Percentiles rank a stretch among this genome's conserved stretches.
These are phyloP conservation scores for Ascosphaera acerosa DNA, from an alignment of 2,329 filamentous ascomycete genomes.

Conservation along the genomic window DNA sequence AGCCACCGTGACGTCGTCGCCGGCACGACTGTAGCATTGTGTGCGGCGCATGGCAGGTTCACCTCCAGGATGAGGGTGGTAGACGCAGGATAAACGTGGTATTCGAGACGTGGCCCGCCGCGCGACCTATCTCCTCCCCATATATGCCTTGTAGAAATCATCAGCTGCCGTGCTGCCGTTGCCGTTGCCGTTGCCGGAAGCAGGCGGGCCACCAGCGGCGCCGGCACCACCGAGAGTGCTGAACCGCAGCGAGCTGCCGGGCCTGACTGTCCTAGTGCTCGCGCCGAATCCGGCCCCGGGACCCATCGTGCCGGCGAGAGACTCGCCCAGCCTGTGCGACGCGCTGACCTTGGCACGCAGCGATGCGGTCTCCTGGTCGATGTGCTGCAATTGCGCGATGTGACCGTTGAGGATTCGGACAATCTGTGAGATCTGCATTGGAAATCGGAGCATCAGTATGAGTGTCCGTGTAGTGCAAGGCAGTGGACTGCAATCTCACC, in stretches of 20 bases:
- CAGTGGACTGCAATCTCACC: conserved; percentile 27
- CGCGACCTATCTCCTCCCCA: conserved; percentile 37
- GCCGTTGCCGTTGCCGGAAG: conserved; percentile 15
- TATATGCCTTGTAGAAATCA: conserved; percentile 75
- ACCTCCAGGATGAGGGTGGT: too few relatives aligned
- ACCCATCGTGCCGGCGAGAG: conserved; percentile 26
- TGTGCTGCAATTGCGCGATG: conserved; percentile 73
- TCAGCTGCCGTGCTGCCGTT: conserved; percentile 50
- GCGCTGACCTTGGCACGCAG: conserved; percentile 60
- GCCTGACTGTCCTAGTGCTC: conserved; percentile 15
- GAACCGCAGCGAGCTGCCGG: conserved; percentile 8
- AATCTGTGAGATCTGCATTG: conserved; percentile 59
- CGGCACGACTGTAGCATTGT: too few relatives aligned
- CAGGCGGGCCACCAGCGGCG: conserved; percentile 22
- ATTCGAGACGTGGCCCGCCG: too few relatives aligned
- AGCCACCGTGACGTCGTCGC: too few relatives aligned
- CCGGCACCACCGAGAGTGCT: conserved; percentile 9
- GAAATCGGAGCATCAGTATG: not conserved
- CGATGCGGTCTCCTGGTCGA: conserved; percentile 60
- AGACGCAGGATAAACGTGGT: too few relatives aligned
- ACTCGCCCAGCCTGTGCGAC: conserved; percentile 53
- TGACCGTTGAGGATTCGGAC: conserved; percentile 88
- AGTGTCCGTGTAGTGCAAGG: not conserved
- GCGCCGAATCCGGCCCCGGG: conserved; percentile 20
- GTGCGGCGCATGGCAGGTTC: too few relatives aligned